These are phyloP conservation scores for Jacaranda mimosifolia DNA, from an alignment of 257 asterid species.

Conservation along the genomic window DNA sequence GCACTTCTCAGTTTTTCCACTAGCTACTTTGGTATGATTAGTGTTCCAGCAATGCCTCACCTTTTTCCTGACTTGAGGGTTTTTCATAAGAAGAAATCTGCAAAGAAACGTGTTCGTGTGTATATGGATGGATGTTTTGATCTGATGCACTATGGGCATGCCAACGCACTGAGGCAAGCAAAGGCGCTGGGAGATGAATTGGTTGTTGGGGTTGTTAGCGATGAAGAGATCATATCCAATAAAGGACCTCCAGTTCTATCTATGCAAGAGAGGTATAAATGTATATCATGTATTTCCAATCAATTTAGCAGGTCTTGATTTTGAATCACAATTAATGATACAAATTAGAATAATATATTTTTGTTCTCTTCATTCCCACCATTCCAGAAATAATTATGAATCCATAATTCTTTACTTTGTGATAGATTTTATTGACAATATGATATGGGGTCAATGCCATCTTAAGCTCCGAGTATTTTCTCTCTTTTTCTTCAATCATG, in stretches of 20 bases:
- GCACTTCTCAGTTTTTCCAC: conserved; percentile 89
- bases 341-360: not conserved
- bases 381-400: not conserved
- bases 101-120: conserved; percentile 78
- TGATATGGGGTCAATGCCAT: not conserved
- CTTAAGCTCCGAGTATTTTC: not conserved
- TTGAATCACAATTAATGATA: not conserved
- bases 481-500: not conserved
- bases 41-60: conserved; percentile 72
- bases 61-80: conserved; percentile 68
- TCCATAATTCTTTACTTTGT: not conserved
- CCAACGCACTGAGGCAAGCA: conserved; percentile 97
- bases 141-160: conserved; percentile 98
- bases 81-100: conserved; percentile 68
- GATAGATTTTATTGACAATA: not conserved
- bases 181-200: conserved; percentile 89
- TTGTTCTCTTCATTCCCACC: conserved; percentile 2
- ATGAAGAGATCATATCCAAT: conserved; percentile 84
- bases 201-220: conserved; percentile 94
- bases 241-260: conserved; percentile 93
- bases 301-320: not conserved
- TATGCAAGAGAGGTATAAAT: conserved; percentile 86
- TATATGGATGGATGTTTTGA: conserved; percentile 99
- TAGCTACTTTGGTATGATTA: conserved; percentile 75
- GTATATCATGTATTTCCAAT: not conserved